phyloP scores from a whole-genome alignment of 2,329 filamentous ascomycete species.

The Lachnum nothofagi region DNA sequence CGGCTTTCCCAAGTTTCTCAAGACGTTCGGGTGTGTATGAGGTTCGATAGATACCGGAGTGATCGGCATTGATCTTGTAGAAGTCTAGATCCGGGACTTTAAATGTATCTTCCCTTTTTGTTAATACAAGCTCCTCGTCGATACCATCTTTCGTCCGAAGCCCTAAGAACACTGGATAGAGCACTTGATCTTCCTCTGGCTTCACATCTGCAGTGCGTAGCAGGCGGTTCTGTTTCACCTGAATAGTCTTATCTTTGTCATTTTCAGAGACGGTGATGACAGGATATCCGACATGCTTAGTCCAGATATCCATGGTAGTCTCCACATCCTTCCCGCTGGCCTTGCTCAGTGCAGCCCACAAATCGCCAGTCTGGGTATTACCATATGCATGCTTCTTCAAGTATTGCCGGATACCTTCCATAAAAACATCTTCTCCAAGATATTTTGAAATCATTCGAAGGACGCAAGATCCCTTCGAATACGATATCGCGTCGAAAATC shows the following conservation, averaged over 20 bases:
- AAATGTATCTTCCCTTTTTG: conserved; percentile 68
- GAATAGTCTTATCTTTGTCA: conserved; percentile 64
- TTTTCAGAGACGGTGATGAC: conserved; percentile 83
- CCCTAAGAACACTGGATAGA: conserved; percentile 86
- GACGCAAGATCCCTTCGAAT: conserved; percentile 93
- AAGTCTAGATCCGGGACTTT: conserved; percentile 77
- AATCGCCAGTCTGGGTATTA: conserved; percentile 84
- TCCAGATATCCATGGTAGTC: conserved; percentile 92
- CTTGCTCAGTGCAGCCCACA: conserved; percentile 82
- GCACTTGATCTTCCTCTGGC: conserved; percentile 80
- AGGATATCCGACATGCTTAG: conserved; percentile 90
- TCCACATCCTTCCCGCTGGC: conserved; percentile 89
- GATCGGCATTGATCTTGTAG: conserved; percentile 94
- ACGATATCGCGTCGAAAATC: conserved; percentile 96
- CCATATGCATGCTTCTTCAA: conserved; percentile 95
- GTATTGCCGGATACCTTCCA: conserved; percentile 85
- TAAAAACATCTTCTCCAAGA: conserved; percentile 84
- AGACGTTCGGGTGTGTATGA: conserved; percentile 80
- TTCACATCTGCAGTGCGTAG: conserved; percentile 87
- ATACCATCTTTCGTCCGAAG: conserved; percentile 80
- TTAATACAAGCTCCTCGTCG: conserved; percentile 68
- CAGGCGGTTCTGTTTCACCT: conserved; percentile 92
- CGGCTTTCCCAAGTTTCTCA: conserved; percentile 80
- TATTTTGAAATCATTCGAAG: conserved; percentile 97
- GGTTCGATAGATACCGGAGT: conserved; percentile 87